Evolutionary conservation across 495 filamentous ascomycete species (phyloP), one percentile per base, ranked within the genome.

Genomic region (Podospora pseudocomata): DNA sequence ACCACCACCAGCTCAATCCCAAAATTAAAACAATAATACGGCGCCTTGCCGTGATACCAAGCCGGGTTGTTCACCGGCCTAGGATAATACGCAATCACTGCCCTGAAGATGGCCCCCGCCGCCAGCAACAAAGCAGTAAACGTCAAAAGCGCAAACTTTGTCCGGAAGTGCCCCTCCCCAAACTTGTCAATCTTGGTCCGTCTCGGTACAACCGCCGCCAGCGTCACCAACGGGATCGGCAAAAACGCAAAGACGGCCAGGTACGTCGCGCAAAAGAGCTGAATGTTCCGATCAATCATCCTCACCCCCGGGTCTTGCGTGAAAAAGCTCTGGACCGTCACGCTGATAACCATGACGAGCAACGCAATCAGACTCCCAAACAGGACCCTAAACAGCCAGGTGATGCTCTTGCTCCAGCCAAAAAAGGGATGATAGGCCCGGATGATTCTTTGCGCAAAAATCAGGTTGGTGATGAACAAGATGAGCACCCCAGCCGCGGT

Each of bases 1-100:
- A 94, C 83, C n/a, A 94, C 85, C 11, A 89, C 53, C 30, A 91
- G 75, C 76, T 97, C 94, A 11, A 92, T 80, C 1, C 78, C 79
- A 70, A 91, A 93, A 73, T 90, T 87, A 80, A 96, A 93, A 70
- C 87, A 71, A 77, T 94, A 97, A 78, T 93, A 97, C 71, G 85
- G 86, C 2, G 86, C 86, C 71, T 88, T 90, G 71, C 73, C 78
- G 68, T 91, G 84, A 68, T 91, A 96, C 83, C 87, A 89, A 1
- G 86, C 84, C 15, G 93, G 89, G 39, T 90, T 26, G 2, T 57
- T 74, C 11, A 73, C 57, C 0, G 88, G 89, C 6, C 87, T 81
- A 0, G 84, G 76, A 55, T 81, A 78, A 78, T 85, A 92, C 20
- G 71, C 79, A 0, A 83, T 85, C 1, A 84, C 90, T 34, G 84